Evolutionary conservation across 2,329 filamentous ascomycete species (phyloP), one percentile per base, ranked within the genome.

Genomic region (Didymella exigua): DNA sequence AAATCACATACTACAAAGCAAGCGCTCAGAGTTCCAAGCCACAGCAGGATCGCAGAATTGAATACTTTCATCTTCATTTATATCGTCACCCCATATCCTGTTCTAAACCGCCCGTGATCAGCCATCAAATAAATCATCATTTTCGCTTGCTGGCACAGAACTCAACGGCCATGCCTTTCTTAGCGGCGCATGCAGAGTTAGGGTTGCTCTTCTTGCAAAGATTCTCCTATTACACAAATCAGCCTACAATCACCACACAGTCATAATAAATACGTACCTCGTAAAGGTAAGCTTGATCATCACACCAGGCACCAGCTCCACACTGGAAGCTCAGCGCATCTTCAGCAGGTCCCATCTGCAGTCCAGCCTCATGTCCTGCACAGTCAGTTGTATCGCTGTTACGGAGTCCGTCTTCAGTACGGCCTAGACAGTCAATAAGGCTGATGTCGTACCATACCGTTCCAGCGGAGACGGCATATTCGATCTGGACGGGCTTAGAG

Each of bases 211-310:
- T 42, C 50, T 63, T 62, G 48, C 60, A 67, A 24, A 63, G 46
- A 8, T 63, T 63, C 46, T 65, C 62, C 59, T 64, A 16, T 37
- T 2, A 16, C 19, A 33, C 5, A 31, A 29, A 31, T 56, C 27
- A 56, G 48, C 54, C 40, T 31, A 38, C 14, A 19, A 29, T 27
- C 7, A 24, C 18, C 19, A 21, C 11, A 16, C 14, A 23, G 5
- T 7, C 8, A 26, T 8, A 4, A 7, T 8, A 1, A 44, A 14
- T 16, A 38, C 49, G 53, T 49, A 61, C 61, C 18, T 58, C 46
- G 38, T 65, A 65, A 18, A 63, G 8, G 30, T 61, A 65, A 4
- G 55, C 58, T n/a, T 65, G 62, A 5, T 62, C 59, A 50, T 67
- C 62, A 40, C 64, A 67, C 60, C 59, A 64, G n/a, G 42, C 26